These are phyloP conservation scores for Trypanosoma platydactyli DNA, from an alignment of 208 protist genomes.

Conservation along the genomic window DNA sequence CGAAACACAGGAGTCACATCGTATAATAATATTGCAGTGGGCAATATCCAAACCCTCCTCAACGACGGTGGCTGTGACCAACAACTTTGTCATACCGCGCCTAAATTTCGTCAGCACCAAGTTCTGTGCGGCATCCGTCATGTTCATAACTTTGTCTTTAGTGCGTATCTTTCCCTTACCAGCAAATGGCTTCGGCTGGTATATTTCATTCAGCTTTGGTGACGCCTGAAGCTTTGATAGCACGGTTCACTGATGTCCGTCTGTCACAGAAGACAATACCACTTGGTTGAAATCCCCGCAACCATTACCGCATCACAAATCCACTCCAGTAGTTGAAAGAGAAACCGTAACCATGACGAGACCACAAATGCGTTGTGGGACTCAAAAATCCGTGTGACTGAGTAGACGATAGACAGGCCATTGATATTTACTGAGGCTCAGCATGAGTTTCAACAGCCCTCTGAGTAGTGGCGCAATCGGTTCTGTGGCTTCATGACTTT, in stretches of 20 bases:
- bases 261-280: constrained; percentile 45
- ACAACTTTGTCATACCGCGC: constrained; percentile 34
- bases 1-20: constrained; percentile 43
- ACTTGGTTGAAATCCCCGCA: not conserved
- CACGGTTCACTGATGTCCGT: constrained; percentile 19
- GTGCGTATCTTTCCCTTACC: constrained; percentile 32
- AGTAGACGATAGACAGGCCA: not conserved
- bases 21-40: constrained; percentile 62
- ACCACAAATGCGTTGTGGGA: not conserved
- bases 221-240: constrained; percentile 19
- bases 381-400: not conserved
- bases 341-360: constrained; percentile 24
- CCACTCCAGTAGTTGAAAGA: constrained; percentile 25
- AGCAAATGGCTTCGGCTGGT: constrained; percentile 27
- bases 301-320: not conserved
- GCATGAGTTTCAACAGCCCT: constrained; percentile 6
- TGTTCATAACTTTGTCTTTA: constrained; percentile 27
- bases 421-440: not conserved
- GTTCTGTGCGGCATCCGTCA: constrained; percentile 47
- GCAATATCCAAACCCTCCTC: constrained; percentile 79
- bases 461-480: constrained; percentile 12
- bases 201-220: constrained; percentile 1
- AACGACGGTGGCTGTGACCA: constrained; percentile 75
- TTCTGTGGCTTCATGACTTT: not conserved
- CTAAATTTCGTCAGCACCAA: constrained; percentile 39